phyloP scores from a whole-genome alignment of 1,284 basidiomycete genomes.

The Amylostereum chailletii region DNA sequence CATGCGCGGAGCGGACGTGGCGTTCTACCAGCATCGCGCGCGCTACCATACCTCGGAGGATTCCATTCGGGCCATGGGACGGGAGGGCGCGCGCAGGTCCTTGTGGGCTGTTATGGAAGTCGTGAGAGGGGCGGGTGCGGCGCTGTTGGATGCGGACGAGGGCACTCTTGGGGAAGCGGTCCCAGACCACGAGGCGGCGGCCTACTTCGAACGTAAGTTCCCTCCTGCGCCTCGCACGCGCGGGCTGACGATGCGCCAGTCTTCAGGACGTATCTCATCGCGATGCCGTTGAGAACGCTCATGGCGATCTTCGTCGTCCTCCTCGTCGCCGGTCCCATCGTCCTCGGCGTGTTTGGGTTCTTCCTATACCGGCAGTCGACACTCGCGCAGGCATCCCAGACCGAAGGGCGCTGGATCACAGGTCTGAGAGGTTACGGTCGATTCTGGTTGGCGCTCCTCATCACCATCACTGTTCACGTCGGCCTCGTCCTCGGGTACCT shows the following conservation, averaged over 20 bases:
- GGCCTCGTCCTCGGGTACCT: slow-evolving; percentile 40
- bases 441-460: slow-evolving; percentile 49
- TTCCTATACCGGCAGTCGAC: slow-evolving; percentile 5
- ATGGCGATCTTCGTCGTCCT: slow-evolving; percentile 50
- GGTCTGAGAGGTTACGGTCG: slow-evolving; percentile 27
- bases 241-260: slow-evolving; percentile 31
- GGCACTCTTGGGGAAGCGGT: slow-evolving; percentile 16
- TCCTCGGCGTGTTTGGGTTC: slow-evolving; percentile 35
- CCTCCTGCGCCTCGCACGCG: not conserved
- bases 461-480: slow-evolving; percentile 36
- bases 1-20: slow-evolving; percentile 61
- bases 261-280: slow-evolving; percentile 44
- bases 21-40: slow-evolving; percentile 64
- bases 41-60: slow-evolving; percentile 67
- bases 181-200: slow-evolving; percentile 27
- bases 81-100: slow-evolving; percentile 38
- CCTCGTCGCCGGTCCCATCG: slow-evolving; percentile 52
- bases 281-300: slow-evolving; percentile 43
- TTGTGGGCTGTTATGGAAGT: slow-evolving; percentile 73
- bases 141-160: slow-evolving; percentile 36
- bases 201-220: slow-evolving; percentile 68
- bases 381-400: not conserved
- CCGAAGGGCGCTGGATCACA: slow-evolving; percentile 4
- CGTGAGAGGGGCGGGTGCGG: slow-evolving; percentile 41
- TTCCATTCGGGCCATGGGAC: slow-evolving; percentile 40